Evolutionary conservation across 1,139 yeast species (phyloP).

Genomic region (Debaryomyces fabryi): DNA sequence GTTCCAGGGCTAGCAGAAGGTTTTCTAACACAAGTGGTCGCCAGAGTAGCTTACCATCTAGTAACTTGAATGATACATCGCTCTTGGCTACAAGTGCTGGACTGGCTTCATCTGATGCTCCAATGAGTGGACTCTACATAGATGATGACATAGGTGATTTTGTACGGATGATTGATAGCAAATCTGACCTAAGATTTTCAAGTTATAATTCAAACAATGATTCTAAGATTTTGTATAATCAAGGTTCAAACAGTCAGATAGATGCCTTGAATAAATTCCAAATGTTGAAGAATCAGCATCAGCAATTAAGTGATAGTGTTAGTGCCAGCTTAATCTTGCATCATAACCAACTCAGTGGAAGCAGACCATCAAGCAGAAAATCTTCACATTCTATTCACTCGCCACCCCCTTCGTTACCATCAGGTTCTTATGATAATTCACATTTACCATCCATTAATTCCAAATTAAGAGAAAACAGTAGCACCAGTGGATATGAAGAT

Average conservation of each 20-base stretch:
- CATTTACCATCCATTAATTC: slow-evolving; percentile 48
- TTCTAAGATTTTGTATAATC: slow-evolving; percentile 13
- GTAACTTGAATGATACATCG: slow-evolving; percentile 25
- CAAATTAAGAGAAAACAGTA: slow-evolving; percentile 35
- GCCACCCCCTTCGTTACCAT: slow-evolving; percentile 36
- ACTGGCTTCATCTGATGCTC: slow-evolving; percentile 40
- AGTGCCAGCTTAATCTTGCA: slow-evolving; percentile 45
- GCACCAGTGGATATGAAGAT: slow-evolving; percentile 25
- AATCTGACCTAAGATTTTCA: slow-evolving; percentile 49
- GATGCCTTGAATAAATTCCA: slow-evolving; percentile 44
- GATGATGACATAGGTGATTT: slow-evolving; percentile 82
- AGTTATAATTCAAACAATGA: slow-evolving; percentile 14
- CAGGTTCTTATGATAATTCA: slow-evolving; percentile 39
- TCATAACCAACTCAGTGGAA: slow-evolving; percentile 16
- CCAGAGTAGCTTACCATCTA: slow-evolving; percentile 31
- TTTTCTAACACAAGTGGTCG: slow-evolving; percentile 41
- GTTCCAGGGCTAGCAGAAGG: slow-evolving; percentile 52
- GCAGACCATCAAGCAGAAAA: slow-evolving; percentile 33
- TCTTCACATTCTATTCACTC: slow-evolving; percentile 38
- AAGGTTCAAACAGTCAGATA: slow-evolving; percentile 16
- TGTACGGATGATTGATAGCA: slow-evolving; percentile 77
- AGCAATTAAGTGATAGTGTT: slow-evolving; percentile 55
- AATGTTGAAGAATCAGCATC: slow-evolving; percentile 42
- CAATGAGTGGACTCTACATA: slow-evolving; percentile 45
- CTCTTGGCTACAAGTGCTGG: slow-evolving; percentile 39